A percentile compares a stretch with the other conserved stretches of the same genome.
Conservation (phyloP, 129 eudicot species). For the Deinandra increscens region DNA sequence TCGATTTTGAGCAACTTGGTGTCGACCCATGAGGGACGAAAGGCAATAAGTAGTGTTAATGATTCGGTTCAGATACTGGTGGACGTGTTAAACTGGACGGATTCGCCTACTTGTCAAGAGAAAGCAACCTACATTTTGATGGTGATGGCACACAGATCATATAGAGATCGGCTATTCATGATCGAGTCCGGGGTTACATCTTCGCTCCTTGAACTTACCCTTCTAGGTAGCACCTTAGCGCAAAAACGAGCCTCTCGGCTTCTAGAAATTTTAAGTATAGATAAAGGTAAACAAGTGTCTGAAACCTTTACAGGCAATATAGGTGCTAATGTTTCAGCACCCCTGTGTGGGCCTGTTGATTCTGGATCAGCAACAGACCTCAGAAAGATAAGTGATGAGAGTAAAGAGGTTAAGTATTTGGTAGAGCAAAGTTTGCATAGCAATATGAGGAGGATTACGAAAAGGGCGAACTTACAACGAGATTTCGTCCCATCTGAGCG, state of each 20-base stretch:
- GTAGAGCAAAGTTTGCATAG: constrained; percentile 90
- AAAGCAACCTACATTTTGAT: constrained; percentile 65
- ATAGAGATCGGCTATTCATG: constrained; percentile 73
- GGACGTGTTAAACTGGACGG: constrained; percentile 75
- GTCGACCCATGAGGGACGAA: constrained; percentile 64
- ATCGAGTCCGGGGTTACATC: constrained; percentile 73
- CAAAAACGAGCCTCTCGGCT: constrained; percentile 91
- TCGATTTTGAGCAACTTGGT: constrained; percentile 69
- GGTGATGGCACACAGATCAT: constrained; percentile 90
- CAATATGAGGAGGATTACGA: constrained; percentile 83
- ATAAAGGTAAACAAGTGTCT: constrained; percentile 81
- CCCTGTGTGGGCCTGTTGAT: constrained; percentile 43
- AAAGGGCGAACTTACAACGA: constrained; percentile 85
- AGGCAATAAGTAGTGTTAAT: constrained; percentile 45
- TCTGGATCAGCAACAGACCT: constrained; percentile 15
- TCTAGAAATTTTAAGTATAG: constrained; percentile 62
- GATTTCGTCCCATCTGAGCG: constrained; percentile 86
- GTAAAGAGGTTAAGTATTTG: constrained; percentile 68
- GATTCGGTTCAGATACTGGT: constrained; percentile 55
- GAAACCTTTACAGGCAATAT: constrained; percentile 32
- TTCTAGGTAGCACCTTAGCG: constrained; percentile 81
- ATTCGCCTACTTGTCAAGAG: constrained; percentile 84
- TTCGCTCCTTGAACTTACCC: constrained; percentile 75
- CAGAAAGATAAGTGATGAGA: constrained; percentile 54
- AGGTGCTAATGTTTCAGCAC: constrained; percentile 59